Percentiles rank a stretch among this genome's conserved stretches.
phyloP scores from a whole-genome alignment of 2,329 filamentous ascomycete species.

The Colletotrichum liriopes region DNA sequence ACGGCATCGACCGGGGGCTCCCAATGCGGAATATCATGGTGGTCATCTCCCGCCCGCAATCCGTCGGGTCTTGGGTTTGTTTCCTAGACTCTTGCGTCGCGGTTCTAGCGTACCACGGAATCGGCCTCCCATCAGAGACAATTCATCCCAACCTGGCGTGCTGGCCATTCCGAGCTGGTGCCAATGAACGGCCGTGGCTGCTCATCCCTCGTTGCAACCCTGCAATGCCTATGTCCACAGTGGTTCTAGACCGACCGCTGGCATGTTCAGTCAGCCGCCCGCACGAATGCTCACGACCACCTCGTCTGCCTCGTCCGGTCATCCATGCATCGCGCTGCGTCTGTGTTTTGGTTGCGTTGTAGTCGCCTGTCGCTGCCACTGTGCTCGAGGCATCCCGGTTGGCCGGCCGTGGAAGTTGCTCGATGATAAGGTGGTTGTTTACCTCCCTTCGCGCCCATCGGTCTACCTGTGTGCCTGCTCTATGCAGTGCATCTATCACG shows the following conservation, averaged over 20 bases:
- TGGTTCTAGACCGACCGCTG: slow-evolving; percentile 32
- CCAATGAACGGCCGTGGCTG: slow-evolving; percentile 20
- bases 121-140: slow-evolving; percentile 29
- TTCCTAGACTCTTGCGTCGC: not conserved
- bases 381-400: not conserved
- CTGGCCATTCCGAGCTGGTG: slow-evolving; percentile 11
- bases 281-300: not conserved
- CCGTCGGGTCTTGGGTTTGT: not conserved
- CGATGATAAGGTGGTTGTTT: not conserved
- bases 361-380: not conserved
- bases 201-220: slow-evolving; percentile 33
- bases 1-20: slow-evolving; percentile 9
- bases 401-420: not conserved
- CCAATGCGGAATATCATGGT: slow-evolving; percentile 25
- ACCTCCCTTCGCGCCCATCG: not conserved
- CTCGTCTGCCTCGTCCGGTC: not conserved
- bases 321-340: not conserved
- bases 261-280: slow-evolving; percentile 23
- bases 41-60: slow-evolving; percentile 35
- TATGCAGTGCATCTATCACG: not conserved
- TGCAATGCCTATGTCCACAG: slow-evolving; percentile 6
- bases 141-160: slow-evolving; percentile 19
- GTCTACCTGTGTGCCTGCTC: not conserved
- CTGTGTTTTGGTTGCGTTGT: not conserved
- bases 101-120: not conserved